Conservation (phyloP, 192 early-diverging fungal genomes). For the Rhizophagus sp. region DNA sequence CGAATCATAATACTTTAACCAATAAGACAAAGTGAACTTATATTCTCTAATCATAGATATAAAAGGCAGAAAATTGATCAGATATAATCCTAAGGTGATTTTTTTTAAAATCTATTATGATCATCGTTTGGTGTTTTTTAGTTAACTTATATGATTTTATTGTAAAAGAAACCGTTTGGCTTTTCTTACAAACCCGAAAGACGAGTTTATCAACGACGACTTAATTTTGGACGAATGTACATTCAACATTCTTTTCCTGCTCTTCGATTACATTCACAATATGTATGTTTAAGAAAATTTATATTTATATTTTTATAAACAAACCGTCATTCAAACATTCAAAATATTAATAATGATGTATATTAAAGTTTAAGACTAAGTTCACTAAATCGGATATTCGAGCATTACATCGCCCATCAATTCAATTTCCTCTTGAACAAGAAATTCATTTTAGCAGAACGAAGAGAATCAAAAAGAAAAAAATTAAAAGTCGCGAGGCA, state of each 20-base stretch:
- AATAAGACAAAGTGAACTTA: background rate
- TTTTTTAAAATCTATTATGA: background rate
- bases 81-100: background rate
- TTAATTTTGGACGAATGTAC: slow-evolving; percentile 82
- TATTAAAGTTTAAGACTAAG: slow-evolving; percentile 78
- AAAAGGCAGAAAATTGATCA: background rate
- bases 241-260: slow-evolving; percentile 90
- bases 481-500: slow-evolving; percentile 64
- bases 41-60: background rate
- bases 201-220: slow-evolving; percentile 76
- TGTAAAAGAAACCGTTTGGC: background rate
- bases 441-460: slow-evolving; percentile 75
- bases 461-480: slow-evolving; percentile 74
- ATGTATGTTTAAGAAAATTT: slow-evolving; percentile 44
- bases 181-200: slow-evolving; percentile 46
- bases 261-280: slow-evolving; percentile 72
- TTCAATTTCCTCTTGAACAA: slow-evolving; percentile 62
- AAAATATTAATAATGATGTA: background rate
- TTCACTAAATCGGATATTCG: slow-evolving; percentile 79
- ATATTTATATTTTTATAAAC: background rate
- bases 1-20: background rate
- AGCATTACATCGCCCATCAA: slow-evolving; percentile 84
- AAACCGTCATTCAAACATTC: background rate
- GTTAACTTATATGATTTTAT: background rate
- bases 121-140: background rate